Base-by-base conservation (phyloP, 345 rosid genomes). In the Melaleuca alternifolia region DNA sequence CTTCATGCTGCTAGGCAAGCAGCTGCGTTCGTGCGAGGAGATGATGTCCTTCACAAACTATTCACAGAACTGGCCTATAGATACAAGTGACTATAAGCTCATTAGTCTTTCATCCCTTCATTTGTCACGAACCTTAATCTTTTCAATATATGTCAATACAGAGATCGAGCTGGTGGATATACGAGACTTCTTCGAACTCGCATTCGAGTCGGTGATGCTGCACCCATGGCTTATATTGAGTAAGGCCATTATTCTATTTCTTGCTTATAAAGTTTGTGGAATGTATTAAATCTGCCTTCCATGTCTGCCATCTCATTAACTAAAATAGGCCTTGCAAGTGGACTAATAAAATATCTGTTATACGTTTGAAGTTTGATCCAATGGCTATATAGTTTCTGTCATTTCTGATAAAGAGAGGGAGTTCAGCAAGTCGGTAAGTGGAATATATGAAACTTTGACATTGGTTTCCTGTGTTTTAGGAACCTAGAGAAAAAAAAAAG, bases 151-250 rank as follows among this genome's bases (percentile, higher is more conserved):
- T 71, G 81, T 71, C 48, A 71, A 37, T 44, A 71, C 81, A 97
- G 99, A 87, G 98, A 96, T 85, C 92, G 99, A 92, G 92, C 96
- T 54, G 99, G 99, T 88, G 99, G 99, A 84, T 97, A 94, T 91
- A 95, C 99, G 14, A 96, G 98, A 92, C 65, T 96, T 88, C 98
- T 96, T 46, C 92, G 96, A 50, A 95, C 99, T 54, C 99, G 98
- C 85, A 94, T 96, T 13, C 91, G 99, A 86, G 97, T 94, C 90
- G 99, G 98, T 87, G 99, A 97, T 91, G 99, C 99, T 88, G 99
- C 98, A 65, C 94, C 93, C 54, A 95, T 96, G 99, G 98, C 99
- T 83, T 96, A 96, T 90, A 94, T 96, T 54, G 99, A 96, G 99
- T 97, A 91, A 92, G 95, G 87, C 46, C 81, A n/a, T 51, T n/a